phyloP scores from a whole-genome alignment of 257 asterid genomes.

The Capsicum pubescens region DNA sequence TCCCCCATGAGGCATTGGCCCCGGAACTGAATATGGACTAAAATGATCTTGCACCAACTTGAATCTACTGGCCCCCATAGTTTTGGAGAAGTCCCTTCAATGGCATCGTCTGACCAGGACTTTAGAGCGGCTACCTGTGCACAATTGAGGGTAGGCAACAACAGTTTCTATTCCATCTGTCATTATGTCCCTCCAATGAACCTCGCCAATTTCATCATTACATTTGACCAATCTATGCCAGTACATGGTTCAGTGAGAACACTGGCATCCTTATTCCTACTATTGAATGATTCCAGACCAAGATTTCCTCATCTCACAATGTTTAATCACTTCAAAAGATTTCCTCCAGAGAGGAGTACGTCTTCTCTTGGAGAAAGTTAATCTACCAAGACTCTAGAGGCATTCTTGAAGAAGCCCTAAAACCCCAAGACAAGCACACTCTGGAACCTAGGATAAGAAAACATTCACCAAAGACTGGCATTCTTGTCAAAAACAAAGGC shows the following conservation, averaged over 20 bases:
- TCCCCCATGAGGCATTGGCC: background rate
- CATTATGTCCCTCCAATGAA: constrained; percentile 5
- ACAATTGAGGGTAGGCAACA: background rate
- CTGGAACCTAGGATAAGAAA: background rate
- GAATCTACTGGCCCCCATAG: background rate
- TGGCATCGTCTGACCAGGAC: background rate
- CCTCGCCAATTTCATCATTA: background rate
- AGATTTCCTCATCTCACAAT: background rate
- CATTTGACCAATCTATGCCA: background rate
- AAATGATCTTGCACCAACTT: background rate
- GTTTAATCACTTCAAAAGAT: constrained; percentile 7
- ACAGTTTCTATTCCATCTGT: background rate
- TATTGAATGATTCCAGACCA: background rate
- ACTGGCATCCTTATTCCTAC: background rate
- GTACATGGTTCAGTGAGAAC: background rate
- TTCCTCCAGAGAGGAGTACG: background rate
- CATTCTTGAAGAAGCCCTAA: background rate
- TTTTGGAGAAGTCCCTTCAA: background rate
- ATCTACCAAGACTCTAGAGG: background rate
- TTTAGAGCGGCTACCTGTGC: background rate
- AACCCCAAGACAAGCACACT: background rate
- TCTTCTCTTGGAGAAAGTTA: constrained; percentile 5
- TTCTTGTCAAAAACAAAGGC: background rate
- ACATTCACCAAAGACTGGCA: background rate
- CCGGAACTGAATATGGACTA: background rate